Evolutionary conservation across 1,139 yeast species (phyloP).

Genomic region (Nematodospora anomalae): DNA sequence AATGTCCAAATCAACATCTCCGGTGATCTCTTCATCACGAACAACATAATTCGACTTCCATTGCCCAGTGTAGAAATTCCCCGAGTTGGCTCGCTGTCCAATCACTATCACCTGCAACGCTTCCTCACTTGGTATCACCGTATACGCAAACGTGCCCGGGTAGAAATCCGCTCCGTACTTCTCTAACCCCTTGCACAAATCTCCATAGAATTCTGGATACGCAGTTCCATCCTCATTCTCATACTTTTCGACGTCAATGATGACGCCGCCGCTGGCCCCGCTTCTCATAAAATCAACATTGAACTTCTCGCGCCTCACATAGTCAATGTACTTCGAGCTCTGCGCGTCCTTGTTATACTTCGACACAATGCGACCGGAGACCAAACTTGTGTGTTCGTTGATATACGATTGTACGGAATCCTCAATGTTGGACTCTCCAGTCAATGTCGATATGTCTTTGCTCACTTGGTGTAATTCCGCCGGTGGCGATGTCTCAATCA

Average conservation of each 20-base stretch:
- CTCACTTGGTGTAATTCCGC: constrained; percentile 39
- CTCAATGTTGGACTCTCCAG: constrained; percentile 23
- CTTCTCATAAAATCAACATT: constrained; percentile 57
- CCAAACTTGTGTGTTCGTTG: constrained; percentile 14
- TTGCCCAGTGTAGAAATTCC: constrained; percentile 85
- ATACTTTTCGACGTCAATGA: constrained; percentile 51
- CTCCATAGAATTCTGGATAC: constrained; percentile 33
- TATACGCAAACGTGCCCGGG: constrained; percentile 52
- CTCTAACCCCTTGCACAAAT: constrained; percentile 30
- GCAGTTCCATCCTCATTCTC: constrained; percentile 22
- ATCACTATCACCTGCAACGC: constrained; percentile 50
- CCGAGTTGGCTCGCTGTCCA: constrained; percentile 72
- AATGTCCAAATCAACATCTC: constrained; percentile 65
- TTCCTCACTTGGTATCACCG: constrained; percentile 37
- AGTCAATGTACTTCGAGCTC: constrained; percentile 42
- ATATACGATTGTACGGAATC: constrained; percentile 32
- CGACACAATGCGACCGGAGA: constrained; percentile 37
- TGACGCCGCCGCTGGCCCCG: constrained; percentile 35
- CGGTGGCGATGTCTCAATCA: constrained; percentile 42
- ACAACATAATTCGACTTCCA: constrained; percentile 74
- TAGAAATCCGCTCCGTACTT: constrained; percentile 49
- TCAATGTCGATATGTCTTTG: constrained; percentile 21
- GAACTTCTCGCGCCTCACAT: constrained; percentile 48
- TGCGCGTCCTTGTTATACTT: constrained; percentile 31
- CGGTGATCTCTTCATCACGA: constrained; percentile 43